These are phyloP conservation scores for Aspergillus oerlinghausenensis DNA, from an alignment of 2,329 filamentous ascomycete species.

Conservation along the genomic window DNA sequence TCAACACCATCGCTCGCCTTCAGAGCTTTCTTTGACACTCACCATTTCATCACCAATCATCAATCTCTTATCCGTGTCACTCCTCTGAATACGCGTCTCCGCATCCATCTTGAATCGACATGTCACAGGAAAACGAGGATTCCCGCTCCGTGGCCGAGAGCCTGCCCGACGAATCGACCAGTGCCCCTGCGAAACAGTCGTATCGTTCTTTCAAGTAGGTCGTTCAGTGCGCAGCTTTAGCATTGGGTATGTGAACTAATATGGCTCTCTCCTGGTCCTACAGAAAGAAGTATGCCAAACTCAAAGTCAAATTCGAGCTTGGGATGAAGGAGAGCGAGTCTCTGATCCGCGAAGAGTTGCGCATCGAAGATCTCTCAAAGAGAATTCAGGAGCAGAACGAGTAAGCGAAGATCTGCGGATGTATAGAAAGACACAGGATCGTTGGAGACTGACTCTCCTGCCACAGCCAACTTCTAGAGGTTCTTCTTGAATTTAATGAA, in stretches of 20 bases:
- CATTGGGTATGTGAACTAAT: constrained; percentile 6
- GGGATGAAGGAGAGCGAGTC: constrained; percentile 66
- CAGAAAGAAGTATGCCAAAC: constrained; percentile 82
- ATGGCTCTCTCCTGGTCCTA: neutral
- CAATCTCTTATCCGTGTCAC: neutral
- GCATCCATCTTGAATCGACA: constrained; percentile 10
- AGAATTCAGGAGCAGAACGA: constrained; percentile 88
- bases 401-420: constrained; percentile 49
- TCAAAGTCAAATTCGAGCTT: constrained; percentile 74
- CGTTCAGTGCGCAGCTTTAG: neutral
- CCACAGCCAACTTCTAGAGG: constrained; percentile 75
- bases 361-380: constrained; percentile 73
- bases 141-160: constrained; percentile 24
- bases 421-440: neutral
- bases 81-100: neutral
- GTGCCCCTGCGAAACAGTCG: constrained; percentile 45
- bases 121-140: constrained; percentile 31
- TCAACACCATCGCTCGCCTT: constrained; percentile 2
- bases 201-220: constrained; percentile 65
- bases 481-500: constrained; percentile 86
- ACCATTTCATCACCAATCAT: constrained; percentile 1
- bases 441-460: constrained; percentile 6
- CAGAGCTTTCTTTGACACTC: constrained; percentile 4
- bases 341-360: constrained; percentile 73
- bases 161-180: constrained; percentile 28